Conservation (phyloP, 352 stramenopile genomes). For the Pythium plurisporium region DNA sequence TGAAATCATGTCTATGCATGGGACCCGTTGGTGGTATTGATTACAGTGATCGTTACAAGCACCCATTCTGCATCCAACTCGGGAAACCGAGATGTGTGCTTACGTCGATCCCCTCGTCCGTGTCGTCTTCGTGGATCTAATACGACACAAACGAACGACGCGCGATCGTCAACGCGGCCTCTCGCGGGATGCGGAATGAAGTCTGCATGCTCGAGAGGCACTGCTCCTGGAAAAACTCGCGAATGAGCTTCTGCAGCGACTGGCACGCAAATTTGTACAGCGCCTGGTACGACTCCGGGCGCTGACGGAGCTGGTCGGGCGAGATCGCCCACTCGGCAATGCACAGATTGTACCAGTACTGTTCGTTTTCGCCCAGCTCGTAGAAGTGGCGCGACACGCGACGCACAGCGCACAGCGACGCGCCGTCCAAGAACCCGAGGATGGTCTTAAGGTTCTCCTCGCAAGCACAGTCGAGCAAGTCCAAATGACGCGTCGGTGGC, state of each 20-base stretch:
- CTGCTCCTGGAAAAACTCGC: constrained; percentile 77
- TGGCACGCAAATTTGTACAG: constrained; percentile 74
- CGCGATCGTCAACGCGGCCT: constrained; percentile 53
- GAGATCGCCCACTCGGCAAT: constrained; percentile 69
- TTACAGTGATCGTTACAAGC: not conserved
- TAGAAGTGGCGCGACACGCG: constrained; percentile 57
- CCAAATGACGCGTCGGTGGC: not conserved
- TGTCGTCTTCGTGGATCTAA: not conserved
- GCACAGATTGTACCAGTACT: constrained; percentile 65
- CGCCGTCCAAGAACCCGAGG: constrained; percentile 64
- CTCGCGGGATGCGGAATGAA: constrained; percentile 62
- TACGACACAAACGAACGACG: constrained; percentile 20
- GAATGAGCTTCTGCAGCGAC: constrained; percentile 69
- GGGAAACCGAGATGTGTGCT: too few species aligned
- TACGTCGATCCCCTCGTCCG: too few species aligned
- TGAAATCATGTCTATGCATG: too few species aligned
- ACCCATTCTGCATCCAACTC: not conserved
- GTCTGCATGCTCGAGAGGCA: constrained; percentile 66
- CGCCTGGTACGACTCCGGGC: constrained; percentile 58
- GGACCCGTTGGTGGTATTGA: too few species aligned
- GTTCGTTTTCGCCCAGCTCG: constrained; percentile 47
- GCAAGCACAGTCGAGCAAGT: constrained; percentile 68
- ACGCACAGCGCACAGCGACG: constrained; percentile 51
- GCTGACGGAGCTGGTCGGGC: constrained; percentile 53
- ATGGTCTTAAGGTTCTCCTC: constrained; percentile 67